Evolutionary conservation across 257 asterid species (phyloP), one percentile per base, ranked within the genome.

Genomic region (Jacaranda copaia): DNA sequence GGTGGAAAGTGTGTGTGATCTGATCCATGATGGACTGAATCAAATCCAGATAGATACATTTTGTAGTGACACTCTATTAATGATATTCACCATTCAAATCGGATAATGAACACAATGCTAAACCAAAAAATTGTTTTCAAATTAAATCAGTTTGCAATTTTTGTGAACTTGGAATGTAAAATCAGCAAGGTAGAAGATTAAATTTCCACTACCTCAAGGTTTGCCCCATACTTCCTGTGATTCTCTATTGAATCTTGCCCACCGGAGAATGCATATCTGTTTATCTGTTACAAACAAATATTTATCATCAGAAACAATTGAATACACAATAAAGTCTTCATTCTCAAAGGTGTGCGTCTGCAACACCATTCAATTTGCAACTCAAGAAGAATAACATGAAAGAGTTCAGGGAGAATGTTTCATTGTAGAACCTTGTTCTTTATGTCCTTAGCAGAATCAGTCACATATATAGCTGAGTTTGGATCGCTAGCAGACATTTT

Each of bases 401-500:
- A 35, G 6, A 38, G 55, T 20, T 68, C 6, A 1, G 35, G 43
- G 46, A 57, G 68, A 67, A 16, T 8, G 35, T 56, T 51, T 61
- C 36, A 40, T 59, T 78, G 59, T 36, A 74, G 20, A 64, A 94
- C 98, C 98, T 94, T 94, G 84, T 84, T 88, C 79, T 92, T 92
- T 35, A 94, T 94, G 78, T 94, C 94, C 81, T 92, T 90, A 5
- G 88, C 93, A 39, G 93, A 83, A 82, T 94, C 98, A 2, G 98
- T 94, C 70, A 94, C 98, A 73, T 89, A 94, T 82, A 90, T 94
- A 69, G 98, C 98, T 18, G 98, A 90, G 86, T 80, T 90, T 45
- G 98, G 97, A 86, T 89, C 97, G 79, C 97, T 89, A 65, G 98
- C 98, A 8, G 92, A 86, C 98, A 94, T 94, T 89, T 94, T 94